Evolutionary conservation across 2,329 filamentous ascomycete species (phyloP), one percentile per base, ranked within the genome.

Genomic region (Alternaria viburni): DNA sequence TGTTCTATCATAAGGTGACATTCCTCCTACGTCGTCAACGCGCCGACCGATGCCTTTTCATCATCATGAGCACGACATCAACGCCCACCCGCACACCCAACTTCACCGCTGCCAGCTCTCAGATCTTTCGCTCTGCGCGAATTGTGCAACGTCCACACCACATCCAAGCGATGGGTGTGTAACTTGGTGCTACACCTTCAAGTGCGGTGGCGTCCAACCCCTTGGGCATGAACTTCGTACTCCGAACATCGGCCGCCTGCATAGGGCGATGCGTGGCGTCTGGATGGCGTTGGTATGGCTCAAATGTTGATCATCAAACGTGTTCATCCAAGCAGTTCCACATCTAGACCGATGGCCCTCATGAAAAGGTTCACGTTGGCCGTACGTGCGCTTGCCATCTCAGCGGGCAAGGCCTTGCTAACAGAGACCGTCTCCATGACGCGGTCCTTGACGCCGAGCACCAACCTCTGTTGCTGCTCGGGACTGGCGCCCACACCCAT

Each of bases 331-430:
- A 90, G 84, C 72, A 90, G 80, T 69, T 97, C 96, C 54, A 99
- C 96, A 83, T 99, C 96, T 77, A 99, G 86, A n/a, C 96, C 96
- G 81, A 99, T 97, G 59, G 95, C 96, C 75, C 93, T 91, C 94
- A 99, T 97, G 81, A 99, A 99, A 59, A 99, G 83, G 79, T 99
- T 99, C 70, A 99, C 96, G 76, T 97, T 97, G 62, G 91, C 90
- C 61, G 97, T 85, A 63, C 95, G 90, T 77, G 93, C 90, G 64
- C 89, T 89, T 12, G 92, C 90, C 89, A 98, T 93, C 61, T 96
- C 91, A 15, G 90, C 86, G 17, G 96, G 95, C 32, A 99, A 85
- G 2, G 93, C 95, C 86, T 97, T 97, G 74, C 93, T 91, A 56
- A 97, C 88, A 28, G 87, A 85, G 11, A 99, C 93, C 0, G 96